Evolutionary conservation across 495 filamentous ascomycete species (phyloP).

Genomic region (Amorphotheca resinae): DNA sequence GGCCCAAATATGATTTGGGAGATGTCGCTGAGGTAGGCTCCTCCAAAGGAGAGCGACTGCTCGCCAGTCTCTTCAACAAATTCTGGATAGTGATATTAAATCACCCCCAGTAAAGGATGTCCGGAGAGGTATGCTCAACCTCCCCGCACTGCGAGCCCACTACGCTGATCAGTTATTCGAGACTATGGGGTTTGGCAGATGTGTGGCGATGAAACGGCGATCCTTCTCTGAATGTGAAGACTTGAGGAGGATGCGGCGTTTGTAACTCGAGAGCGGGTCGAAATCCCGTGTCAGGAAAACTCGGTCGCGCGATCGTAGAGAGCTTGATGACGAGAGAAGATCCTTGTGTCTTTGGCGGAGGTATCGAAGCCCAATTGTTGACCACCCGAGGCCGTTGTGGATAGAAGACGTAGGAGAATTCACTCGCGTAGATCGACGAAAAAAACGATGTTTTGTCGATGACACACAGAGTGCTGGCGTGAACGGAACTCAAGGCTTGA

Average conservation of each 20-base stretch:
- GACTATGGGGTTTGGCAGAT: background rate
- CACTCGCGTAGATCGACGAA: conserved; percentile 8
- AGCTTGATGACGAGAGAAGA: background rate
- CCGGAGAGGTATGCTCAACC: conserved; percentile 26
- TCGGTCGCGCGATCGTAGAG: background rate
- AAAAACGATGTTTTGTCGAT: conserved; percentile 4
- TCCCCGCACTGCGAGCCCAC: conserved; percentile 21
- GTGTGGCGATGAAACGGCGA: background rate
- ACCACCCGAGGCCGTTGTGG: background rate
- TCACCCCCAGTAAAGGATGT: conserved; percentile 20
- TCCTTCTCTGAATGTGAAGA: background rate
- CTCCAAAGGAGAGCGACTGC: conserved; percentile 3
- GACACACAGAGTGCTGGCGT: conserved; percentile 12
- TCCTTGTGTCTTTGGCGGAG: background rate
- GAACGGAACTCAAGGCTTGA: background rate
- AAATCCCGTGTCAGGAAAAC: background rate
- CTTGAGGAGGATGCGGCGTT: background rate
- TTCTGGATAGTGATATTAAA: conserved; percentile 10
- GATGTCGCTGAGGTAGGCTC: conserved; percentile 1
- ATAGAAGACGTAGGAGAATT: background rate
- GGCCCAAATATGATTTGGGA: no score
- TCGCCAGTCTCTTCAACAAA: conserved; percentile 5
- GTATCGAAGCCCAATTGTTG: background rate
- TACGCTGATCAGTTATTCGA: conserved; percentile 6
- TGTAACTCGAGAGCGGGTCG: background rate